These are phyloP conservation scores for Xylariaceae sp. DNA, from an alignment of 2,329 filamentous ascomycete genomes.

Conservation along the genomic window DNA sequence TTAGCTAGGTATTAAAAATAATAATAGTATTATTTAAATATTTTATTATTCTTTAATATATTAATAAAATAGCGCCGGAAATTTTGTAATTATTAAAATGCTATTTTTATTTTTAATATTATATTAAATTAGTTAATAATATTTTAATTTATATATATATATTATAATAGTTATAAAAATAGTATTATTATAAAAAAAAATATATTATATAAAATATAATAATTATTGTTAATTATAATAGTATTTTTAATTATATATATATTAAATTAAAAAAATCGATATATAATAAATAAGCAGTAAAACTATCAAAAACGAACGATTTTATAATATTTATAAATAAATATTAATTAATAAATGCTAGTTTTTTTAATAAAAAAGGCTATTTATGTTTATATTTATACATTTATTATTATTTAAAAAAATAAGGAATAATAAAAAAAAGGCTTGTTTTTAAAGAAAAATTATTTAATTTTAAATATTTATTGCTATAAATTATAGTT, in stretches of 20 bases:
- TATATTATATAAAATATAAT: too few species aligned
- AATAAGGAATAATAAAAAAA: neutral
- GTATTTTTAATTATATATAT: too few species aligned
- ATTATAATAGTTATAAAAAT: too few species aligned
- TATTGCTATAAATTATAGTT: too few species aligned
- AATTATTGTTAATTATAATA: too few species aligned
- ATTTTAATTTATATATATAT: neutral
- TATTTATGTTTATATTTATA: too few species aligned
- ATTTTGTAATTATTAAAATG: neutral
- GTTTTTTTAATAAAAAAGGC: neutral
- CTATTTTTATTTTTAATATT: neutral
- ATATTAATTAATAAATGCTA: too few species aligned
- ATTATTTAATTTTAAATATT: neutral
- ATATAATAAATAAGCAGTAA: neutral
- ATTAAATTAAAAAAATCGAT: neutral
- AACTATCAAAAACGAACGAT: neutral
- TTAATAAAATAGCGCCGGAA: neutral
- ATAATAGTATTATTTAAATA: too few species aligned
- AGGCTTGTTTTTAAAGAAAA: neutral
- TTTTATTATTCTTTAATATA: too few species aligned
- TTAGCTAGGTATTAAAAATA: too few species aligned
- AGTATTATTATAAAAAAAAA: too few species aligned
- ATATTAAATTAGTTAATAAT: neutral
- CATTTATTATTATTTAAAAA: neutral
- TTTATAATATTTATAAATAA: neutral